Base-by-base conservation (phyloP, 345 rosid genomes). In the Hibiscus syriacus region DNA sequence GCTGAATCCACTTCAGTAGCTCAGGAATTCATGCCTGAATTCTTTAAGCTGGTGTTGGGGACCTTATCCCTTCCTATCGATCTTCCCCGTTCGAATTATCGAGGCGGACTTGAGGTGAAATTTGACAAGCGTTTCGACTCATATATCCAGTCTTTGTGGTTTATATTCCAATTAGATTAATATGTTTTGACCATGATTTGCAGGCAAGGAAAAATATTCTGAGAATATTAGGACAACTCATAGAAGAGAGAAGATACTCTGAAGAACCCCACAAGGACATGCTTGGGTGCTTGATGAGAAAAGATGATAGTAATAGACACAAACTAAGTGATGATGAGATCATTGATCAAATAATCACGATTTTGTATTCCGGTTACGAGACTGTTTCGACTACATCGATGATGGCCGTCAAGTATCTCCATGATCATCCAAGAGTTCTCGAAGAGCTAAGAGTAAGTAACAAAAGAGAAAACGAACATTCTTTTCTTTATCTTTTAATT, bases 381-480 rank as follows among this genome's bases (percentile, higher is more conserved):
- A 92, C 93, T 29, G 89, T 90, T 20, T 92, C 97, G 16, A 88
- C 92, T 41, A 90, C 97, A 6, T 78, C 96, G 1, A 92, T 90
- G 97, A 92, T 90, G 98, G 91, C 92, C 34, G 78, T 92, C 61
- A 92, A 90, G 83, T 92, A 90, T 64, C 84, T 88, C n/a, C 96
- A 90, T 66, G 92, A 90, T 80, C 87, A 88, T 56, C 97, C 90
- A 2, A 66, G 45, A 52, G 90, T 80, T 71, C 97, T 90, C 61
- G 74, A 83, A 68, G 86, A 85, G 80, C 69, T 90, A 23, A 83
- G 91, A 66, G 97, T 90, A 75, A 75, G 89, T 77, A 17, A 32
- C 72, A n/a, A 34, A 34, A 60, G 23, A 38, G 13, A 61, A 17
- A 17, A 50, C 3, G 65, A 5, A 46, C 50, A 38, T 13, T 25